phyloP scores from a whole-genome alignment of 805 yeast genomes.

The Ogataea philodendri region DNA sequence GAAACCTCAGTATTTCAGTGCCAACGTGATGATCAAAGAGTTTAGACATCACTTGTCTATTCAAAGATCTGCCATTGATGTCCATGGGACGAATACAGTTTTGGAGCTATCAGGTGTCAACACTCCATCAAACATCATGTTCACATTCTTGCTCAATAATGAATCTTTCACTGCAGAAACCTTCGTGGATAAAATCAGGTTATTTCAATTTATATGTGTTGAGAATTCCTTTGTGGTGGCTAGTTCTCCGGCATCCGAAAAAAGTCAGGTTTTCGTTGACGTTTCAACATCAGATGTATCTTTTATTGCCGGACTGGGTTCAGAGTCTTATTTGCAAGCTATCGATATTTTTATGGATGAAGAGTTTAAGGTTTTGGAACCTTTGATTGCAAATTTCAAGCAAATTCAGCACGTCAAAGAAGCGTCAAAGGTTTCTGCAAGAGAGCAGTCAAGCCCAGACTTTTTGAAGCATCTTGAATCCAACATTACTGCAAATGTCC shows the following conservation, averaged over 20 bases:
- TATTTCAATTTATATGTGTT: constrained; percentile 18
- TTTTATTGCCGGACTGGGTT: constrained; percentile 23
- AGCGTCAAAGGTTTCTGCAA: neutral
- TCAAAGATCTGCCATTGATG: constrained; percentile 19
- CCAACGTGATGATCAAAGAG: constrained; percentile 21
- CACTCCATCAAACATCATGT: constrained; percentile 19
- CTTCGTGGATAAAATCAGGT: constrained; percentile 9
- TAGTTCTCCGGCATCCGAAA: constrained; percentile 22
- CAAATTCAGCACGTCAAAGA: neutral
- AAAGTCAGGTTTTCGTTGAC: constrained; percentile 25
- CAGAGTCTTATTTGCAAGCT: constrained; percentile 20
- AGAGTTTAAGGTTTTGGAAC: constrained; percentile 26
- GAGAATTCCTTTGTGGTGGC: constrained; percentile 18
- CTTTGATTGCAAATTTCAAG: constrained; percentile 15
- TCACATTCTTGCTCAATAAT: constrained; percentile 19
- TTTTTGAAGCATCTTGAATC: constrained; percentile 4
- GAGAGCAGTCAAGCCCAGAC: neutral
- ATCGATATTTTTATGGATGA: constrained; percentile 22
- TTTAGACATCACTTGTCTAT: constrained; percentile 24
- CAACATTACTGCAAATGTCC: constrained; percentile 8
- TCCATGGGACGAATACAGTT: constrained; percentile 21
- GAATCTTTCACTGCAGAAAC: constrained; percentile 1
- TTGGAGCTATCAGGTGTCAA: constrained; percentile 21
- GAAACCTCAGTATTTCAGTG: constrained; percentile 19
- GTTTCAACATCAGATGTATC: constrained; percentile 15